Percentiles rank a stretch among this genome's conserved stretches.
Conservation (phyloP, 202 grass and related monocot genomes). For the Setaria italica region DNA sequence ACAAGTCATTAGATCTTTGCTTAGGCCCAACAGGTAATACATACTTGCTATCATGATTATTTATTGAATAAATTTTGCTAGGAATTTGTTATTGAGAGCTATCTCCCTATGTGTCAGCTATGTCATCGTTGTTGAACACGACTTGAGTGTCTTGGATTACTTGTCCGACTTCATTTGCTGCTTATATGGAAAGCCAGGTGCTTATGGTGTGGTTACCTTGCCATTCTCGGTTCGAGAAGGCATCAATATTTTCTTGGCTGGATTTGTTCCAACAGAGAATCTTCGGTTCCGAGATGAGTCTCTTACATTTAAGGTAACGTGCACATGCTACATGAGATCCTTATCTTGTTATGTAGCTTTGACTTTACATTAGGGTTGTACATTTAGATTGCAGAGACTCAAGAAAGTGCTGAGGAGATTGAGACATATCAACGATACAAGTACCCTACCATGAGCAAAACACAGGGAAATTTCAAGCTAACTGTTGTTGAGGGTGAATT, state of each 20-base stretch:
- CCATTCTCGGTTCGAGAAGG: conserved; percentile 91
- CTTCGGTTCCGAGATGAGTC: conserved; percentile 90
- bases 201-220: conserved; percentile 95
- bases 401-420: conserved; percentile 90
- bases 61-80: not conserved
- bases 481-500: conserved; percentile 83
- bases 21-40: conserved; percentile 78
- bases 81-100: not conserved
- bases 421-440: conserved; percentile 88
- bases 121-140: conserved; percentile 94
- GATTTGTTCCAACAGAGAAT: conserved; percentile 97
- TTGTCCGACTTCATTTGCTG: conserved; percentile 98
- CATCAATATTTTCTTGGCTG: conserved; percentile 92
- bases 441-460: conserved; percentile 97
- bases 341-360: conserved; percentile 19
- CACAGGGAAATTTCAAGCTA: conserved; percentile 90
- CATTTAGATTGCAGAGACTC: conserved; percentile 79
- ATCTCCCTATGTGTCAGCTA: conserved; percentile 58
- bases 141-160: conserved; percentile 67
- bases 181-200: conserved; percentile 91
- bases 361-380: conserved; percentile 34
- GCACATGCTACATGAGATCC: conserved; percentile 1
- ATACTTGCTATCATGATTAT: conserved; percentile 19
- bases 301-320: conserved; percentile 86
- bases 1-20: conserved; percentile 82